Evolutionary conservation across 179 eudicot genomes (phyloP).

Genomic region (Silene coronaria): DNA sequence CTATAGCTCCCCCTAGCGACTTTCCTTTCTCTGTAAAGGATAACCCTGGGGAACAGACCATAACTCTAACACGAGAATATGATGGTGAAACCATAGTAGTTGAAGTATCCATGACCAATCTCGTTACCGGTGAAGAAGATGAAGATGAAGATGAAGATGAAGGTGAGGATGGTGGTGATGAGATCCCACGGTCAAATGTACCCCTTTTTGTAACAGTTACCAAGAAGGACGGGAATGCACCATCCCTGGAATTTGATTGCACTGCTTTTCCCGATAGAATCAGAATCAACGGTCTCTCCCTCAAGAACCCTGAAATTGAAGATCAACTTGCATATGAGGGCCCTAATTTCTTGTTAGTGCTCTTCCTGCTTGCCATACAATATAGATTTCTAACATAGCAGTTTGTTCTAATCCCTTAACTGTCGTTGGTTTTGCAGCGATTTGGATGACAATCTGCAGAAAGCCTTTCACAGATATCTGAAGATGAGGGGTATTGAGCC

Average conservation of each 20-base stretch:
- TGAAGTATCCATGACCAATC: slow-evolving; percentile 58
- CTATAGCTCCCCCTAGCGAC: slow-evolving; percentile 37
- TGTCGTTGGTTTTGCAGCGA: slow-evolving; percentile 38
- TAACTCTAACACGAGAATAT: slow-evolving; percentile 54
- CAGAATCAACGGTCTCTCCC: slow-evolving; percentile 44
- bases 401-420: not conserved
- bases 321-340: slow-evolving; percentile 71
- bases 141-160: slow-evolving; percentile 35
- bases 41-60: slow-evolving; percentile 49
- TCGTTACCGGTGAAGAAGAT: slow-evolving; percentile 45
- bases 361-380: not conserved
- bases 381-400: not conserved
- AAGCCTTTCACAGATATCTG: slow-evolving; percentile 79
- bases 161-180: slow-evolving; percentile 27
- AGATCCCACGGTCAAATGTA: slow-evolving; percentile 26
- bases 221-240: slow-evolving; percentile 45
- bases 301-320: slow-evolving; percentile 49
- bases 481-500: slow-evolving; percentile 80
- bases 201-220: slow-evolving; percentile 55
- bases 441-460: slow-evolving; percentile 87
- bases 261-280: slow-evolving; percentile 69
- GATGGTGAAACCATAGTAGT: slow-evolving; percentile 59
- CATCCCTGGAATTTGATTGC: slow-evolving; percentile 55
- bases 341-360: slow-evolving; percentile 71
- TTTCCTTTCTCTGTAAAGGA: slow-evolving; percentile 66